phyloP scores from a whole-genome alignment of 2,329 filamentous ascomycete genomes.

The Beauveria sp. region DNA sequence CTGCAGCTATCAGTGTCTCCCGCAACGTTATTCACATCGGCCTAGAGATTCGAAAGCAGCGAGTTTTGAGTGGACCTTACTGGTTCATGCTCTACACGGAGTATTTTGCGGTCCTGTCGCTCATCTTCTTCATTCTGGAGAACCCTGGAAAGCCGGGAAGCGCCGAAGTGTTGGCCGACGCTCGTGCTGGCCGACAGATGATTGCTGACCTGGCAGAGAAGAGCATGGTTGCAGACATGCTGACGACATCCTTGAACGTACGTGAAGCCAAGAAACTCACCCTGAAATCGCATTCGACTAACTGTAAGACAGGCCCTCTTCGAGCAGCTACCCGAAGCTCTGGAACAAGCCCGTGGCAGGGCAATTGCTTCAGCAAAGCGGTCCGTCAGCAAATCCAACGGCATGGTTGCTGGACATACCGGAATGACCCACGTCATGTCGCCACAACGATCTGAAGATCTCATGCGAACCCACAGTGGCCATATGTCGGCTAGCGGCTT shows the following conservation, averaged over 20 bases:
- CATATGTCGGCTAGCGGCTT: slow-evolving; percentile 19
- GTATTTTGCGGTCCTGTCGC: slow-evolving; percentile 71
- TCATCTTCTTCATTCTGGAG: slow-evolving; percentile 73
- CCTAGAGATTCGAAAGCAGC: slow-evolving; percentile 66
- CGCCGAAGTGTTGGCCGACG: slow-evolving; percentile 77
- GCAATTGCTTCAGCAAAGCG: slow-evolving; percentile 16
- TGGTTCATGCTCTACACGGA: slow-evolving; percentile 84
- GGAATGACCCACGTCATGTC: slow-evolving; percentile 24
- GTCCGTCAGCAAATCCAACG: slow-evolving; percentile 21
- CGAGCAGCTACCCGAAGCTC: slow-evolving; percentile 67
- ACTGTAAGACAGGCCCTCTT: slow-evolving; percentile 58
- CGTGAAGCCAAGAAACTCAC: slow-evolving; percentile 22
- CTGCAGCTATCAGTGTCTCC: slow-evolving; percentile 54
- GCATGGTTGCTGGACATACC: slow-evolving; percentile 26
- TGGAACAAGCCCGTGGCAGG: slow-evolving; percentile 45
- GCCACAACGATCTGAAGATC: slow-evolving; percentile 27
- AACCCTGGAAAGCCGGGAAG: slow-evolving; percentile 69
- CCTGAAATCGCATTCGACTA: slow-evolving; percentile 14
- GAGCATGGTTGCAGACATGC: slow-evolving; percentile 83
- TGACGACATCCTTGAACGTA: slow-evolving; percentile 70
- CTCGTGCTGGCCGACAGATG: slow-evolving; percentile 74
- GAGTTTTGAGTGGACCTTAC: slow-evolving; percentile 70
- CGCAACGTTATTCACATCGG: slow-evolving; percentile 74
- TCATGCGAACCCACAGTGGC: slow-evolving; percentile 23
- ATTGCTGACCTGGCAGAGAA: slow-evolving; percentile 71